These are phyloP conservation scores for Stagonosporopsis tanaceti DNA, from an alignment of 2,329 filamentous ascomycete species.

Conservation along the genomic window DNA sequence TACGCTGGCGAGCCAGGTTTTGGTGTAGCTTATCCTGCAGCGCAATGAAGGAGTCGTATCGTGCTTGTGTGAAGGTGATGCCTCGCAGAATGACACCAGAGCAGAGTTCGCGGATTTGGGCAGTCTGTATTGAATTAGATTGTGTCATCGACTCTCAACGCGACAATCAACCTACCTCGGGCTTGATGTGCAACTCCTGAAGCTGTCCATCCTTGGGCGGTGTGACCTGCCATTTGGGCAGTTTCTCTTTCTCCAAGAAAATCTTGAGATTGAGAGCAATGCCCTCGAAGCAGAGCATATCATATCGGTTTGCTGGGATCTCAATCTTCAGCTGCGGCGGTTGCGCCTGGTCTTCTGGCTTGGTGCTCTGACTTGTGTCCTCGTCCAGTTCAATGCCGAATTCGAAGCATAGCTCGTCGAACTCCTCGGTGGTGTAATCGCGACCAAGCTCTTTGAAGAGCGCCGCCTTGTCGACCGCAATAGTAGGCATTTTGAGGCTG, in stretches of 20 bases:
- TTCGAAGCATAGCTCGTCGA: conserved; percentile 97
- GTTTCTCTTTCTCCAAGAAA: conserved; percentile 78
- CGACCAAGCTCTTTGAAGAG: conserved; percentile 92
- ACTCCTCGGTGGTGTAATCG: conserved; percentile 91
- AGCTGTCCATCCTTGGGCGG: conserved; percentile 76
- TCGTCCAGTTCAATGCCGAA: conserved; percentile 98
- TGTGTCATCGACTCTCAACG: too few relatives aligned
- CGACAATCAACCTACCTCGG: conserved; percentile 58
- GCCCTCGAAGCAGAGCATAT: conserved; percentile 97
- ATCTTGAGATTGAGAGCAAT: conserved; percentile 96
- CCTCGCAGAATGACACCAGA: conserved; percentile 89
- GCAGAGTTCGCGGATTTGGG: conserved; percentile 83
- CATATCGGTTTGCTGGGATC: conserved; percentile 91
- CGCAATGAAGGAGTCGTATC: conserved; percentile 96
- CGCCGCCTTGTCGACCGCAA: conserved; percentile 93
- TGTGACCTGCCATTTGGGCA: conserved; percentile 82
- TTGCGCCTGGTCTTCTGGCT: conserved; percentile 66
- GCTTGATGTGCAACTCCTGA: conserved; percentile 80
- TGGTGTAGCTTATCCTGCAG: conserved; percentile 98
- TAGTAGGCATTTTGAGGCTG: conserved; percentile 82
- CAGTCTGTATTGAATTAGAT: conserved; percentile 62
- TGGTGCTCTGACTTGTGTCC: conserved; percentile 61
- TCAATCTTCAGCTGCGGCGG: conserved; percentile 96
- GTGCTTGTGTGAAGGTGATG: conserved; percentile 87
- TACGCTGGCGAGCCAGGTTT: conserved; percentile 91